These are phyloP conservation scores for Ephemerocybe angulata DNA, from an alignment of 768 basidiomycete species.

Conservation along the genomic window DNA sequence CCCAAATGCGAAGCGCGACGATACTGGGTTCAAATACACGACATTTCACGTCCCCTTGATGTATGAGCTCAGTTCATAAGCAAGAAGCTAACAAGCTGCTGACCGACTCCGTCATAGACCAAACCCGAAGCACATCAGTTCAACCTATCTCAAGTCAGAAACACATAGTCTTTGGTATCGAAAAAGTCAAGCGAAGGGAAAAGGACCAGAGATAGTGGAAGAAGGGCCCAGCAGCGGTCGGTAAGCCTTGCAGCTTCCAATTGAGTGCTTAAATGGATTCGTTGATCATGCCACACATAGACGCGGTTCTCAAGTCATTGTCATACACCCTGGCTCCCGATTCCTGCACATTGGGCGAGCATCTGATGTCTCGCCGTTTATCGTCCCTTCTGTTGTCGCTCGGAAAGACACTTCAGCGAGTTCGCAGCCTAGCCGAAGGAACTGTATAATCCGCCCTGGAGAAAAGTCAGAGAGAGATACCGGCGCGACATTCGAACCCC, in stretches of 20 bases:
- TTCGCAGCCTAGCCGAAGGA: slow-evolving; percentile 40
- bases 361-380: slow-evolving; percentile 68
- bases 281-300: slow-evolving; percentile 31
- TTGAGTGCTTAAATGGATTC: not conserved
- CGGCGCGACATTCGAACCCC: slow-evolving; percentile 13
- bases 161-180: slow-evolving; percentile 70
- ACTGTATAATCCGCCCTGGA: slow-evolving; percentile 55
- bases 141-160: slow-evolving; percentile 76
- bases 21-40: slow-evolving; percentile 78
- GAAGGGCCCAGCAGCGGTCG: slow-evolving; percentile 41
- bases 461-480: slow-evolving; percentile 23
- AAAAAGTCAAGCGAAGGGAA: slow-evolving; percentile 55
- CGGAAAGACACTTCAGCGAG: slow-evolving; percentile 41
- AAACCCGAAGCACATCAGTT: slow-evolving; percentile 77
- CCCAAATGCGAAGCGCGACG: slow-evolving; percentile 77
- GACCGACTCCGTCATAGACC: slow-evolving; percentile 37
- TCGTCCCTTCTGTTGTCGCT: slow-evolving; percentile 70
- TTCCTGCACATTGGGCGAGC: slow-evolving; percentile 71
- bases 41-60: slow-evolving; percentile 76
- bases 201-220: slow-evolving; percentile 38
- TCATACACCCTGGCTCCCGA: slow-evolving; percentile 78
- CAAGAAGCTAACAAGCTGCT: not conserved
- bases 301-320: slow-evolving; percentile 74
- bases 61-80: slow-evolving; percentile 33
- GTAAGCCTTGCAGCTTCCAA: slow-evolving; percentile 27